phyloP scores from a whole-genome alignment of 805 yeast genomes.

The Middelhovenomyces tepae region DNA sequence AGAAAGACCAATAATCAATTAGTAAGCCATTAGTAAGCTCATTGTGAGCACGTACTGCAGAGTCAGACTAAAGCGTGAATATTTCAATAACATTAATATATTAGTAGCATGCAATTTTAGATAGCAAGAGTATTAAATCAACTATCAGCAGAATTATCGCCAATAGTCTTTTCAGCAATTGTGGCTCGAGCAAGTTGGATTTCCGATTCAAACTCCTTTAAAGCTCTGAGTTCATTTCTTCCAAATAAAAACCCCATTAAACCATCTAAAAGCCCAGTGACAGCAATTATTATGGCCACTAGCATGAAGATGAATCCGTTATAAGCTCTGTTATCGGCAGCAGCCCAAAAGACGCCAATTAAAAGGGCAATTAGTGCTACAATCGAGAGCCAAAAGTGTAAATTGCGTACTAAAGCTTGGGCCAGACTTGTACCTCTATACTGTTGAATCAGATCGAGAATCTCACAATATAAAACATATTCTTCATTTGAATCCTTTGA shows the following conservation, averaged over 20 bases:
- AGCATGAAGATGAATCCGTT: slow-evolving; percentile 58
- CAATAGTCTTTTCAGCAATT: too few species aligned
- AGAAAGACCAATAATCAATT: too few species aligned
- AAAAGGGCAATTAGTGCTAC: slow-evolving; percentile 42
- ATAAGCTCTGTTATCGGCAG: slow-evolving; percentile 45
- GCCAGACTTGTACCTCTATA: slow-evolving; percentile 46
- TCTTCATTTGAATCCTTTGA: slow-evolving; percentile 1
- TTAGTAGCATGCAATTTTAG: too few species aligned
- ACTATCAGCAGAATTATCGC: too few species aligned
- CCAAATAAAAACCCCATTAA: slow-evolving; percentile 74
- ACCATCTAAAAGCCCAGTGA: slow-evolving; percentile 68
- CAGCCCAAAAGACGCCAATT: slow-evolving; percentile 52
- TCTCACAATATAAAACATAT: slow-evolving; percentile 35
- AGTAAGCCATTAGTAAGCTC: too few species aligned
- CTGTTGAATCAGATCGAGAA: slow-evolving; percentile 37
- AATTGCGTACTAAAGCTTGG: slow-evolving; percentile 57
- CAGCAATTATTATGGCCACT: slow-evolving; percentile 44
- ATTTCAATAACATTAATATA: too few species aligned
- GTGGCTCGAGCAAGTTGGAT: slow-evolving; percentile 37
- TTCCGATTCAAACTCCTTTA: slow-evolving; percentile 66
- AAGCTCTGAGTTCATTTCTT: slow-evolving; percentile 66
- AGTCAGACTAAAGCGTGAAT: too few species aligned
- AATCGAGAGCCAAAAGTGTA: slow-evolving; percentile 54
- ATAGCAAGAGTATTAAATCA: too few species aligned
- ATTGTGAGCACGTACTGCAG: too few species aligned